Percentiles rank a stretch among this genome's conserved stretches.
Conservation (phyloP, 2,329 filamentous ascomycete genomes). For the Trichothecium roseum region DNA sequence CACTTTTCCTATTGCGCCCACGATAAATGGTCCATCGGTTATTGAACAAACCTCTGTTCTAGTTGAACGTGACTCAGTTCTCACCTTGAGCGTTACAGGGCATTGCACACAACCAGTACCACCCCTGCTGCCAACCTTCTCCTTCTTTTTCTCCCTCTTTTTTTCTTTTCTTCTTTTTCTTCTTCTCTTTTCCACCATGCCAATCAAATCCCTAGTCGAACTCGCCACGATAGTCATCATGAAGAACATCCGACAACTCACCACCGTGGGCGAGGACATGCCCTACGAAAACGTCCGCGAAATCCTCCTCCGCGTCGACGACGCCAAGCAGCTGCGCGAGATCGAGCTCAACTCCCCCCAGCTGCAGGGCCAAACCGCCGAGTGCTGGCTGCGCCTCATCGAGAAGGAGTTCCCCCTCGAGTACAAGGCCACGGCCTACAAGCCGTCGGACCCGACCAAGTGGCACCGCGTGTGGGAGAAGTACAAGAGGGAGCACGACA, state of each 20-base stretch:
- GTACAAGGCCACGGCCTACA: slow-evolving; percentile 47
- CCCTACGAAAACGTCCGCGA: slow-evolving; percentile 52
- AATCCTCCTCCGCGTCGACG: slow-evolving; percentile 62
- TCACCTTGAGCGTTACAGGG: too few relatives aligned
- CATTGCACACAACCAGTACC: too few relatives aligned
- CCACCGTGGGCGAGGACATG: slow-evolving; percentile 60
- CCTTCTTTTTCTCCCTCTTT: too few relatives aligned
- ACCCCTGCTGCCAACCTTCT: too few relatives aligned
- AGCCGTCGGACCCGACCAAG: slow-evolving; percentile 53
- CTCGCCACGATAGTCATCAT: slow-evolving; percentile 40
- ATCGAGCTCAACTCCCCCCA: slow-evolving; percentile 72
- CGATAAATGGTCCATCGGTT: too few relatives aligned
- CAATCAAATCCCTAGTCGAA: slow-evolving; percentile 39
- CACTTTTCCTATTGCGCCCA: too few relatives aligned
- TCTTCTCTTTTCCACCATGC: too few relatives aligned
- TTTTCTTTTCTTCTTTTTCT: too few relatives aligned
- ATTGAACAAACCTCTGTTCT: too few relatives aligned
- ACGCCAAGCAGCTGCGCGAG: slow-evolving; percentile 60
- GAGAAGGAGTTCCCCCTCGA: slow-evolving; percentile 63
- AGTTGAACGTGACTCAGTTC: too few relatives aligned
- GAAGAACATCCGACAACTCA: slow-evolving; percentile 45
- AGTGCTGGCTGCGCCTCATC: slow-evolving; percentile 75
- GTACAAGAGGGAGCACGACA: slow-evolving; percentile 49
- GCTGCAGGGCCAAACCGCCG: slow-evolving; percentile 55
- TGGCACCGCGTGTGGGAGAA: slow-evolving; percentile 74